Base-by-base conservation (phyloP, 2,329 filamentous ascomycete species). In the Verticillium isaacii region DNA sequence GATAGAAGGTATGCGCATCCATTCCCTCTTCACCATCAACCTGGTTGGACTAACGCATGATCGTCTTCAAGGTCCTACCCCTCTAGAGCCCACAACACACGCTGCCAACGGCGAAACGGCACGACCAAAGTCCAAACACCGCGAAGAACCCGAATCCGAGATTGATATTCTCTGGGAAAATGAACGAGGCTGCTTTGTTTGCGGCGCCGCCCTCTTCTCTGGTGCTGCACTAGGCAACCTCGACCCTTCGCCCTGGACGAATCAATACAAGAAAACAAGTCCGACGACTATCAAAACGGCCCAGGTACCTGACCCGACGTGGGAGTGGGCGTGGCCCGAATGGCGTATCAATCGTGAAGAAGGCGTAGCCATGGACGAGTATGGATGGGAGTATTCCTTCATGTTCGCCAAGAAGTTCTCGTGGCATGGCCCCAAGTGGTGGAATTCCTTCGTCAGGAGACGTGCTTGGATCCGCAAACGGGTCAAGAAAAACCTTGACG, bases 321-420 rank as follows among this genome's bases (percentile, higher is more conserved):
- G 95, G 95, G 88, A 92, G 72, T 99, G 95, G 95, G 87, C 78
- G 1, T 89, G 86, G 85, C 80, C 85, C 2, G 85, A 86, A 59
- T 89, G 87, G 87, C 80, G 78, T 32, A 70, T 89, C 67, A 83
- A 85, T 63, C 79, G 92, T 84, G 92, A 94, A 79, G 85, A 89
- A 2, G 89, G 90, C 63, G 87, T 91, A 12, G 60, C 71, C 29
- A 68, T 75, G 41, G 95, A 98, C 70, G 89, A 94, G 65, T 91
- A 94, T 65, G 95, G 95, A 3, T 99, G 95, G 95, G 90, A 96
- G 72, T 99, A 99, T 75, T 95, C 92, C 17, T 93, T 97, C 72
- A 89, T 91, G 66, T 99, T 98, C 72, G 80, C 81, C 66, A 86
- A 83, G 63, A 80, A 77, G 52, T 92, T 90, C 66, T 86, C 87